A percentile compares a stretch with the other conserved stretches of the same genome.
Conservation (phyloP, 352 stramenopile species). For the Phytophthora meadii region DNA sequence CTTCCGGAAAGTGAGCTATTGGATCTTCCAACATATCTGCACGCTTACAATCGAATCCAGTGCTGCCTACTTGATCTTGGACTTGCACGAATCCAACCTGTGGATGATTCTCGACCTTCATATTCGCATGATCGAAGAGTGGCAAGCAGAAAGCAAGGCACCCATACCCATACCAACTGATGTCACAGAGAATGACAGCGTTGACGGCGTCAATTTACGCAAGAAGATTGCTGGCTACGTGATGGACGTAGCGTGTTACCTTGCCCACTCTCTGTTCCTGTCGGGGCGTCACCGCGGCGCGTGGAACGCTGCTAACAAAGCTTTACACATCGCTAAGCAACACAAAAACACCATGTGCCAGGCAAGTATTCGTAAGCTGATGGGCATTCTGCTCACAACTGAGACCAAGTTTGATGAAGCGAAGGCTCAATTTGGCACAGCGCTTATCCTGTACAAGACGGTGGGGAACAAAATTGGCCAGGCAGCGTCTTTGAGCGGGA, state of each 20-base stretch:
- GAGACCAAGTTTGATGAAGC: slow-evolving; percentile 87
- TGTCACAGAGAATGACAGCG: slow-evolving; percentile 4
- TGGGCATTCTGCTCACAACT: slow-evolving; percentile 79
- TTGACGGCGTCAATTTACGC: slow-evolving; percentile 28
- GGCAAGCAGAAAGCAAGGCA: slow-evolving; percentile 35
- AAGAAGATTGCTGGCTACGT: slow-evolving; percentile 67
- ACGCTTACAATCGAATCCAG: slow-evolving; percentile 75
- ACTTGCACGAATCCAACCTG: slow-evolving; percentile 82
- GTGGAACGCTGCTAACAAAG: slow-evolving; percentile 77
- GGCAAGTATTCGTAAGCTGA: slow-evolving; percentile 80
- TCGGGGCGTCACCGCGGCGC: slow-evolving; percentile 75
- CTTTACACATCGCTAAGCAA: slow-evolving; percentile 77
- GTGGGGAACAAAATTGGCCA: slow-evolving; percentile 80
- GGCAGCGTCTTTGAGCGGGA: slow-evolving; percentile 74
- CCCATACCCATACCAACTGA: slow-evolving; percentile 8
- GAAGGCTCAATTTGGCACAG: slow-evolving; percentile 80
- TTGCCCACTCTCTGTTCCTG: slow-evolving; percentile 78
- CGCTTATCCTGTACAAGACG: slow-evolving; percentile 80
- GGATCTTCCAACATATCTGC: slow-evolving; percentile 85
- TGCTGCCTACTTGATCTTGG: slow-evolving; percentile 80
- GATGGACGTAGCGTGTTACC: slow-evolving; percentile 75
- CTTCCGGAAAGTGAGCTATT: slow-evolving; percentile 81
- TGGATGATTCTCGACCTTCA: slow-evolving; percentile 86
- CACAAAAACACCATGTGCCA: slow-evolving; percentile 73
- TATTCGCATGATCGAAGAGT: slow-evolving; percentile 76